Percentiles rank a stretch among this genome's conserved stretches.
Evolutionary conservation across 192 early-diverging fungal genomes (phyloP).

Genomic region (Gonapodya sp.): DNA sequence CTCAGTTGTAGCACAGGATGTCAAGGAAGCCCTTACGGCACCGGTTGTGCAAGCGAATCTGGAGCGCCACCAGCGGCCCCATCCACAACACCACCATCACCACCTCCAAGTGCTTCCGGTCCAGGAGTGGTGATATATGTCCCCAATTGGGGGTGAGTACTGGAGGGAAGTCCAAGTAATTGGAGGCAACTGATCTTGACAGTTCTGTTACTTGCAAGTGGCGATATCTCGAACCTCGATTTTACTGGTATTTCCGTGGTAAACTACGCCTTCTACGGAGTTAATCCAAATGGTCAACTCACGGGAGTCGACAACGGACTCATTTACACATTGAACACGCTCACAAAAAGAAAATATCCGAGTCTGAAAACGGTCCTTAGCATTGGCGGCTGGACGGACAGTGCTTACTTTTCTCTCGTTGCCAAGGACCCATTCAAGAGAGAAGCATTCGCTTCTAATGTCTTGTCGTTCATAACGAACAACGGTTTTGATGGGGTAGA

Average conservation of each 20-base stretch:
- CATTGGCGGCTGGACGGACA: constrained; percentile 20
- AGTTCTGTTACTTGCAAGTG: no score
- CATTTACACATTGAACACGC: neutral
- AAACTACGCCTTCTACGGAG: constrained; percentile 1
- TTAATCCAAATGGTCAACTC: neutral
- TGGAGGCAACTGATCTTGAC: no score
- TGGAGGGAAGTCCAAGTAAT: no score
- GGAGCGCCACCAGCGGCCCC: neutral
- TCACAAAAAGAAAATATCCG: neutral
- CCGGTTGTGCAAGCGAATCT: neutral
- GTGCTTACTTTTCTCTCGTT: constrained; percentile 13
- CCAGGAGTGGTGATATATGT: neutral
- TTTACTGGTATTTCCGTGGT: neutral
- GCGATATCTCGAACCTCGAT: neutral
- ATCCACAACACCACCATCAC: neutral
- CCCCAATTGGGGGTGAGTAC: neutral
- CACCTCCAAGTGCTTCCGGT: neutral
- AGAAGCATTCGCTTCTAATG: constrained; percentile 9
- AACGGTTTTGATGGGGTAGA: constrained; percentile 21
- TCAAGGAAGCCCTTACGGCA: neutral
- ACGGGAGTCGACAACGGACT: constrained; percentile 1
- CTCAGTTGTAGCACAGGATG: neutral
- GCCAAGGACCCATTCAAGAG: neutral
- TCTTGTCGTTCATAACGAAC: constrained; percentile 13
- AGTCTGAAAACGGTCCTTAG: constrained; percentile 9